A percentile compares a stretch with the other conserved stretches of the same genome.
Evolutionary conservation across 1,139 yeast species (phyloP).

Genomic region (Suhomyces terraborum): DNA sequence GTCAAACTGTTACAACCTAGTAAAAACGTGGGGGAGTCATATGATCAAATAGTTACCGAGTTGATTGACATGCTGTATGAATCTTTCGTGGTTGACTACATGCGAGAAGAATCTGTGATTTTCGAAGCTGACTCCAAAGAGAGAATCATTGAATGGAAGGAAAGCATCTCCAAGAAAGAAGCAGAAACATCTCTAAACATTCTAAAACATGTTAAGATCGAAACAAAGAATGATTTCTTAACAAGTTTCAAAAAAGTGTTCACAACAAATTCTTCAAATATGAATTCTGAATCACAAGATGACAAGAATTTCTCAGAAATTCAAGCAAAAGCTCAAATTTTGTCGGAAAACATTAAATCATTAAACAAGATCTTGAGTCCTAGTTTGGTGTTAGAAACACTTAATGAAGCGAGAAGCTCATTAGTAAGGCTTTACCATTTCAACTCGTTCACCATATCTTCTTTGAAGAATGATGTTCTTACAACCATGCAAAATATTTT

Average conservation of each 20-base stretch:
- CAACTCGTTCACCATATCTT: slow-evolving; percentile 36
- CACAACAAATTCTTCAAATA: slow-evolving; percentile 35
- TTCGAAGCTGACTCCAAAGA: slow-evolving; percentile 32
- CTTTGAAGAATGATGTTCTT: slow-evolving; percentile 34
- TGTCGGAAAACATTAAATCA: slow-evolving; percentile 47
- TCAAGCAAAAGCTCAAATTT: slow-evolving; percentile 47
- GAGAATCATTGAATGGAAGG: slow-evolving; percentile 39
- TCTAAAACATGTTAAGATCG: slow-evolving; percentile 42
- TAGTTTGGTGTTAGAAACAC: slow-evolving; percentile 39
- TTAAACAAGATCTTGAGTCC: slow-evolving; percentile 44
- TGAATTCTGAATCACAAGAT: slow-evolving; percentile 18
- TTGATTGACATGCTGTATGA: slow-evolving; percentile 53
- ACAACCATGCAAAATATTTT: slow-evolving; percentile 59
- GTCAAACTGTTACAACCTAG: slow-evolving; percentile 30
- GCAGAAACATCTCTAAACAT: slow-evolving; percentile 44
- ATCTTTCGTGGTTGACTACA: slow-evolving; percentile 50
- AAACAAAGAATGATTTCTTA: slow-evolving; percentile 49
- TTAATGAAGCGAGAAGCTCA: slow-evolving; percentile 42
- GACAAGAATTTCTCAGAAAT: slow-evolving; percentile 38
- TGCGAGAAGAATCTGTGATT: slow-evolving; percentile 43
- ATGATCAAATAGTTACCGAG: slow-evolving; percentile 34
- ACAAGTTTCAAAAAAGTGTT: slow-evolving; percentile 66
- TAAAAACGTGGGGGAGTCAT: slow-evolving; percentile 38
- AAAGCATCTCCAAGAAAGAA: slow-evolving; percentile 37
- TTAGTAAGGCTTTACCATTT: slow-evolving; percentile 38